Percentiles rank a stretch among this genome's conserved stretches.
These are phyloP conservation scores for Suillus variegatus DNA, from an alignment of 768 basidiomycete genomes.

Conservation along the genomic window DNA sequence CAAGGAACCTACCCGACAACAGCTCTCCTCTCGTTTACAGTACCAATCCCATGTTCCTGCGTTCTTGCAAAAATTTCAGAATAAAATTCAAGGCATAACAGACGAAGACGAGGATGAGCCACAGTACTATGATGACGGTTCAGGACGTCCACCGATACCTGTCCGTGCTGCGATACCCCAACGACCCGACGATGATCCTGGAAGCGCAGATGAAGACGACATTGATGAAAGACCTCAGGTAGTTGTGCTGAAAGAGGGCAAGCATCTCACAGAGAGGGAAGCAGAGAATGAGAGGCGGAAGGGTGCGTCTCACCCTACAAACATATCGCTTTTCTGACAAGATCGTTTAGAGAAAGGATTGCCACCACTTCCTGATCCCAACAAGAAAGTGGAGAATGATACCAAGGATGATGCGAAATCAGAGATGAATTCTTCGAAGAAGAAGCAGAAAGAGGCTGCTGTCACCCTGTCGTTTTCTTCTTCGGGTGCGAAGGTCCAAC, in stretches of 20 bases:
- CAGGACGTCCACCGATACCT: conserved; percentile 74
- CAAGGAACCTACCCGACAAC: conserved; percentile 69
- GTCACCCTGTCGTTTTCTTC: conserved; percentile 44
- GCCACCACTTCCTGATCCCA: conserved; percentile 48
- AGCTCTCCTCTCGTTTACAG: conserved; percentile 69
- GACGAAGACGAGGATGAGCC: conserved; percentile 52
- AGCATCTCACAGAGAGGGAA: conserved; percentile 79
- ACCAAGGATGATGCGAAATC: conserved; percentile 30
- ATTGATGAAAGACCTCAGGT: conserved; percentile 86
- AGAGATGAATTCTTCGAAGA: conserved; percentile 19
- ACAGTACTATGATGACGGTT: conserved; percentile 64
- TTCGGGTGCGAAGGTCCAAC: conserved; percentile 25
- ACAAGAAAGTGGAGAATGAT: conserved; percentile 20
- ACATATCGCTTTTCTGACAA: conserved; percentile 9
- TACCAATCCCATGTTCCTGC: conserved; percentile 63
- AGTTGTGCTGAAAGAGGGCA: conserved; percentile 86
- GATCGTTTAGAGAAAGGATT: conserved; percentile 58
- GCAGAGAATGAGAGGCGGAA: conserved; percentile 75
- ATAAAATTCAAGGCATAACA: conserved; percentile 54
- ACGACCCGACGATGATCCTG: conserved; percentile 65
- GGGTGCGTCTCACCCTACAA: conserved; percentile 45
- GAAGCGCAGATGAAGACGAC: conserved; percentile 71
- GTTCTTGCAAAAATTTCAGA: conserved; percentile 68
- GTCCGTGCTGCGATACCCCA: conserved; percentile 70
- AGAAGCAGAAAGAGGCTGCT: conserved; percentile 18